Conservation (phyloP, 2,329 filamentous ascomycete species). For the Colletotrichum simmondsii region DNA sequence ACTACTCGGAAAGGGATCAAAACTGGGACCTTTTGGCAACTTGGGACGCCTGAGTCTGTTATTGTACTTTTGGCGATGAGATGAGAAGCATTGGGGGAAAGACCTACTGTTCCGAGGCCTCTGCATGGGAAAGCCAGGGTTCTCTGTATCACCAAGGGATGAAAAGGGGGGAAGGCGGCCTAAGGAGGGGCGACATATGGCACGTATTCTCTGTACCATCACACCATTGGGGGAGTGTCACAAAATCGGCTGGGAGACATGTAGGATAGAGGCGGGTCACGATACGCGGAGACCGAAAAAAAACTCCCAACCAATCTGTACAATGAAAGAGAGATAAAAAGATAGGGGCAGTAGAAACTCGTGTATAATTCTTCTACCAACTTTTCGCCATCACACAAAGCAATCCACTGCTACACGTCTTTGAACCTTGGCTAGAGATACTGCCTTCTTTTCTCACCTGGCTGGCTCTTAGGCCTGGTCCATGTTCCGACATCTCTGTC, state of each 20-base stretch:
- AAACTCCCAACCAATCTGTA: constrained; percentile 21
- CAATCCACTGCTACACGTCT: neutral
- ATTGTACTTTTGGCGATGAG: neutral
- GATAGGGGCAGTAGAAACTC: neutral
- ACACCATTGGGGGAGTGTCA: neutral
- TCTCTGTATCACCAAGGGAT: constrained; percentile 18
- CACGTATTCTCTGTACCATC: constrained; percentile 24
- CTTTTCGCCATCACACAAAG: neutral
- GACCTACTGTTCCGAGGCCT: neutral
- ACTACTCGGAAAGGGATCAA: neutral
- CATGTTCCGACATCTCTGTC: too few relatives aligned
- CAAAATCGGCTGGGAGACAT: neutral
- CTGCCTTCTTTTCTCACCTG: too few relatives aligned
- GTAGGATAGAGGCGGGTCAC: constrained; percentile 26
- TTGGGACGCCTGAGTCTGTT: neutral
- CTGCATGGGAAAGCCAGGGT: neutral
- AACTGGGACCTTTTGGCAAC: neutral
- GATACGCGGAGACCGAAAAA: neutral
- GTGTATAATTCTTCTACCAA: constrained; percentile 18
- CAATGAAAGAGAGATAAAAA: constrained; percentile 21
- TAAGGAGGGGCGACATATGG: neutral
- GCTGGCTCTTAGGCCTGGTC: too few relatives aligned
- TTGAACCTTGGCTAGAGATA: too few relatives aligned
- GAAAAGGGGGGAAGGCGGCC: neutral
- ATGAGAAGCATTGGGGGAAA: neutral